phyloP scores from a whole-genome alignment of 208 protist species.

The Vickermania ingenoplastis region DNA sequence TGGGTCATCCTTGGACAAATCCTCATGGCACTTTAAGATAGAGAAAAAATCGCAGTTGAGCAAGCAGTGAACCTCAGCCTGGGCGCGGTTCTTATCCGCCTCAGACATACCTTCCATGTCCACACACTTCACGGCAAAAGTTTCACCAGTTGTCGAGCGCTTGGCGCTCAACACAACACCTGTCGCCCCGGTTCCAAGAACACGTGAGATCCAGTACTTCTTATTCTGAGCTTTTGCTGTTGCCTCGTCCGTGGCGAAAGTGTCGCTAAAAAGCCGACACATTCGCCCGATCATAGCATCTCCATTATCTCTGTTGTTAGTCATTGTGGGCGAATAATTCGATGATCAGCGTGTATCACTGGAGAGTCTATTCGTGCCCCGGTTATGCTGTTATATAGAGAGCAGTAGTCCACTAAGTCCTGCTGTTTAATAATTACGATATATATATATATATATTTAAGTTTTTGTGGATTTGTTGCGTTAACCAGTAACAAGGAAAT shows the following conservation, averaged over 20 bases:
- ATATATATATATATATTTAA: too few species aligned
- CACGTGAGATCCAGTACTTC: conserved; percentile 75
- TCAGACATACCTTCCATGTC: conserved; percentile 72
- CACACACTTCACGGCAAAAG: conserved; percentile 60
- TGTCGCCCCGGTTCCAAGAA: conserved; percentile 55
- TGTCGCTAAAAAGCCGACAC: conserved; percentile 47
- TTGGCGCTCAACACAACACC: conserved; percentile 50
- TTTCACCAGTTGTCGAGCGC: conserved; percentile 37
- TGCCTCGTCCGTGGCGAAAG: conserved; percentile 60
- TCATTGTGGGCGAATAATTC: too few species aligned
- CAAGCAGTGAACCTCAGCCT: conserved; percentile 61
- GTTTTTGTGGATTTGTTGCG: too few species aligned
- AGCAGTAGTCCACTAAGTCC: too few species aligned
- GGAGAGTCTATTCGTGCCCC: too few species aligned
- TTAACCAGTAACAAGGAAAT: too few species aligned
- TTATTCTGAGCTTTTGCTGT: conserved; percentile 38
- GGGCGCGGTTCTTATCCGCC: conserved; percentile 52
- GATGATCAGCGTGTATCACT: too few species aligned
- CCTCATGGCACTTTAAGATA: conserved; percentile 75
- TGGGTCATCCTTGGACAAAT: conserved; percentile 42
- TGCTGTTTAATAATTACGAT: too few species aligned
- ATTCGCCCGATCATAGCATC: conserved; percentile 71
- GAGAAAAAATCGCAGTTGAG: conserved; percentile 70
- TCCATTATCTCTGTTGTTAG: conserved; percentile 5
- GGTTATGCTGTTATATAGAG: too few species aligned